phyloP scores from a whole-genome alignment of 495 filamentous ascomycete species.

The Massariosphaeria phaeospora region DNA sequence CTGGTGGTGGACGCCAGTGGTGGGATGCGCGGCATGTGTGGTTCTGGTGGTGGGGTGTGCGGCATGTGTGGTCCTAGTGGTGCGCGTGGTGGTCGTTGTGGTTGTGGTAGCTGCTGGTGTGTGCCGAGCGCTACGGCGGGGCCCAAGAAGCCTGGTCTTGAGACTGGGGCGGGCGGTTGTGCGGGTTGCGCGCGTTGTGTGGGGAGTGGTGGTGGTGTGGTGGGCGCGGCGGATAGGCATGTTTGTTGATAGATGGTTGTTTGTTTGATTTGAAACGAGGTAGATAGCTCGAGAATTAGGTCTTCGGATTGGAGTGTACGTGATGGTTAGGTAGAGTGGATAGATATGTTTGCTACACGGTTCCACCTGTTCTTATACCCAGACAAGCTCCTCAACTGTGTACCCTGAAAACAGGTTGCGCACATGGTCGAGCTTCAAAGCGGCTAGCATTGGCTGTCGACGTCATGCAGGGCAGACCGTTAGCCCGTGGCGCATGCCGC shows the following conservation, averaged over 20 bases:
- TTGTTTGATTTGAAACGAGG: neutral
- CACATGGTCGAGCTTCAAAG: neutral
- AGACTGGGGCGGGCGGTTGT: constrained; percentile 32
- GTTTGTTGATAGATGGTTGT: constrained; percentile 2
- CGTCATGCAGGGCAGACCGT: constrained; percentile 25
- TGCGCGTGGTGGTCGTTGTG: constrained; percentile 37
- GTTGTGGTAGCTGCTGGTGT: constrained; percentile 41
- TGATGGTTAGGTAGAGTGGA: neutral
- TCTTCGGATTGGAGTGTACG: neutral
- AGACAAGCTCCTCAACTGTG: neutral
- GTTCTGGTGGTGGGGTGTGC: constrained; percentile 19
- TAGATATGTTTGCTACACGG: neutral
- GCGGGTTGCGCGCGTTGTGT: constrained; percentile 27
- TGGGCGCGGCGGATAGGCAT: constrained; percentile 21
- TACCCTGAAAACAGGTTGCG: constrained; percentile 24
- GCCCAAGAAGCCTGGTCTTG: constrained; percentile 34
- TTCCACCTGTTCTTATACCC: constrained; percentile 8
- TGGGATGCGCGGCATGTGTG: constrained; percentile 4
- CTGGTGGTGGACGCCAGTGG: constrained; percentile 42
- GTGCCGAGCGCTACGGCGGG: constrained; percentile 27
- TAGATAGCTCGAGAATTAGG: neutral
- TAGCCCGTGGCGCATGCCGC: constrained; percentile 9
- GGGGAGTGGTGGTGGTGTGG: constrained; percentile 12
- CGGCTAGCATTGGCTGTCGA: constrained; percentile 21
- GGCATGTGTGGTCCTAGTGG: constrained; percentile 13